Conservation (phyloP, 2,329 filamentous ascomycete genomes). For the Ampelomyces quisqualis region DNA sequence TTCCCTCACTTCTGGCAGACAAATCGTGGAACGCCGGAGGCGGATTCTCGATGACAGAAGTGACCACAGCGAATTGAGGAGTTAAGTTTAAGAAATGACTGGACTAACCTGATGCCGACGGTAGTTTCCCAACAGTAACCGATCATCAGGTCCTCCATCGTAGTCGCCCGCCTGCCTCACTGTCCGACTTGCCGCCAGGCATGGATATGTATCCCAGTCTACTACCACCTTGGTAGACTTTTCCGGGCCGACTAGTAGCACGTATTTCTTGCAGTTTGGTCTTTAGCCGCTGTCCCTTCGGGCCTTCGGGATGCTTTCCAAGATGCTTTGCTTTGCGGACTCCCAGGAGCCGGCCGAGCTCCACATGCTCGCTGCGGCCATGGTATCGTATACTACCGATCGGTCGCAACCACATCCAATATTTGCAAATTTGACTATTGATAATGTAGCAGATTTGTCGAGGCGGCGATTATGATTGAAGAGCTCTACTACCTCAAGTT, state of each 20-base stretch:
- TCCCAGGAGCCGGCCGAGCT: constrained; percentile 15
- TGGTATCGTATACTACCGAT: constrained; percentile 35
- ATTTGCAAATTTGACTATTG: constrained; percentile 29
- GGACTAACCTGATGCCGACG: constrained; percentile 36
- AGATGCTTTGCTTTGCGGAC: constrained; percentile 22
- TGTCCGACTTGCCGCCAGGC: constrained; percentile 11
- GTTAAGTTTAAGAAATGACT: background rate
- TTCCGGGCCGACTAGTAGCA: background rate
- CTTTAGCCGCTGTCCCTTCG: constrained; percentile 31
- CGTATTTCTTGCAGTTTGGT: constrained; percentile 26
- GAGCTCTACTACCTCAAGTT: constrained; percentile 36
- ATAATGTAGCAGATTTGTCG: constrained; percentile 25
- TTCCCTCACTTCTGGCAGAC: no score
- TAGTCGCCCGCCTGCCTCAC: constrained; percentile 20
- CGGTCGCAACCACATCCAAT: constrained; percentile 33
- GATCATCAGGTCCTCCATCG: constrained; percentile 19
- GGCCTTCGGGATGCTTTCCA: constrained; percentile 20
- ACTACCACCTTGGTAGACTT: background rate
- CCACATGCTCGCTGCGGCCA: constrained; percentile 24
- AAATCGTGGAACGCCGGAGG: no score
- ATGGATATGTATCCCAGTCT: background rate
- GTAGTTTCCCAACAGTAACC: constrained; percentile 17
- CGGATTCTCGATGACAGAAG: no score
- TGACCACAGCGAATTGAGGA: no score
- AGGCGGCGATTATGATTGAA: constrained; percentile 39